Conservation (phyloP, 192 early-diverging fungal genomes). For the Cetraspora pellucida region DNA sequence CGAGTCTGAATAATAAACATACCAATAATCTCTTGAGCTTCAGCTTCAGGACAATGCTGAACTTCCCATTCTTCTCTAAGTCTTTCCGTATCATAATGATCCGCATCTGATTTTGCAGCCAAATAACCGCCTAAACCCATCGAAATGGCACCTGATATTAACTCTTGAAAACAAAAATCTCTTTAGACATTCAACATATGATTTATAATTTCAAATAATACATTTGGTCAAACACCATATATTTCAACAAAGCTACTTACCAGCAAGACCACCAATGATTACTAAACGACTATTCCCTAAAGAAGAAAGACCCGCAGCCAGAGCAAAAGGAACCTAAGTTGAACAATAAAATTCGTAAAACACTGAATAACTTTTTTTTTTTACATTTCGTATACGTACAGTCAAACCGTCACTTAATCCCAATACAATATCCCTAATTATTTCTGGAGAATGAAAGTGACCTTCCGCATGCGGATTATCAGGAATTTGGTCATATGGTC, state of each 20-base stretch:
- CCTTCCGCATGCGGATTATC: conserved; percentile 22
- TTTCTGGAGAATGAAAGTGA: conserved; percentile 51
- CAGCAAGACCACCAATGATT: conserved; percentile 62
- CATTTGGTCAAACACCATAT: too few relatives aligned
- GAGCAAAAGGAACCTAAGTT: conserved; percentile 60
- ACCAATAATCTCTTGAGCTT: conserved; percentile 62
- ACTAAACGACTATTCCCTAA: conserved; percentile 57
- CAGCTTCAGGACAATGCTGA: conserved; percentile 50
- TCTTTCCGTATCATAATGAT: conserved; percentile 65
- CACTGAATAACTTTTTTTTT: not conserved
- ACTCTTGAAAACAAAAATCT: conserved; percentile 36
- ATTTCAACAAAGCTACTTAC: conserved; percentile 29
- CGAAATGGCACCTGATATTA: conserved; percentile 60
- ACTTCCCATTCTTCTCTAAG: conserved; percentile 57
- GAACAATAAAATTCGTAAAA: not conserved
- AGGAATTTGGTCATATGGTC: not conserved
- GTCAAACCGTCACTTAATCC: conserved; percentile 52
- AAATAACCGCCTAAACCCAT: conserved; percentile 70
- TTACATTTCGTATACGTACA: conserved; percentile 2
- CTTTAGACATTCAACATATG: too few relatives aligned
- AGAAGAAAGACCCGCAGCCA: conserved; percentile 63
- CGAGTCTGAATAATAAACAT: not conserved
- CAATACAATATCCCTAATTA: conserved; percentile 49
- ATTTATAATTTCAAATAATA: too few relatives aligned
- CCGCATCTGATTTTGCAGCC: conserved; percentile 60